These are phyloP conservation scores for Pichia phayaonensis DNA, from an alignment of 805 yeast species.

Conservation along the genomic window DNA sequence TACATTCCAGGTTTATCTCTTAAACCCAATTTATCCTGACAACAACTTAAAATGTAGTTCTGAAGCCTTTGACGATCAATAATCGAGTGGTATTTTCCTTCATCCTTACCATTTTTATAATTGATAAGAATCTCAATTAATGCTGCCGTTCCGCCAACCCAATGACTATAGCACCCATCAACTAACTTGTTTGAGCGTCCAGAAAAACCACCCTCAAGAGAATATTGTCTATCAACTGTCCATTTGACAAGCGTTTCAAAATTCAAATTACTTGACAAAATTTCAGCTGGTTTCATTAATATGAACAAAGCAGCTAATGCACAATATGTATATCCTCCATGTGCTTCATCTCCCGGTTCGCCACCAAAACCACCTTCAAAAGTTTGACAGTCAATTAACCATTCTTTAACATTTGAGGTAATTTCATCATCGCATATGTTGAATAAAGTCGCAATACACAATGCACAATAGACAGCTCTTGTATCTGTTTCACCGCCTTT, in stretches of 20 bases:
- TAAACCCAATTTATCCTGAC: constrained; percentile 52
- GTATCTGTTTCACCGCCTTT: constrained; percentile 76
- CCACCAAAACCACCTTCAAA: constrained; percentile 97
- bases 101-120: constrained; percentile 39
- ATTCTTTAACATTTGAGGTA: constrained; percentile 42
- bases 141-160: constrained; percentile 81
- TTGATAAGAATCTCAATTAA: constrained; percentile 46
- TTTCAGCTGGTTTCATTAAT: constrained; percentile 32
- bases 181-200: constrained; percentile 93
- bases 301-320: constrained; percentile 60
- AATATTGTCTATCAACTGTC: constrained; percentile 62
- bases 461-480: constrained; percentile 80
- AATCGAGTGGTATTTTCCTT: constrained; percentile 13
- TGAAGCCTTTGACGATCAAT: constrained; percentile 52
- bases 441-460: constrained; percentile 63
- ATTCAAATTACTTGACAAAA: constrained; percentile 28
- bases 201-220: constrained; percentile 75
- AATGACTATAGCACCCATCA: constrained; percentile 92
- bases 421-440: constrained; percentile 58
- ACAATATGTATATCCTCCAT: constrained; percentile 95
- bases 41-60: constrained; percentile 71
- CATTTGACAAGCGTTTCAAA: constrained; percentile 50
- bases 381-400: constrained; percentile 70
- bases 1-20: constrained; percentile 78
- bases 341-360: constrained; percentile 79